A percentile compares a stretch with the other conserved stretches of the same genome.
Evolutionary conservation across 2,329 filamentous ascomycete genomes (phyloP).

Genomic region (Fusarium udum): DNA sequence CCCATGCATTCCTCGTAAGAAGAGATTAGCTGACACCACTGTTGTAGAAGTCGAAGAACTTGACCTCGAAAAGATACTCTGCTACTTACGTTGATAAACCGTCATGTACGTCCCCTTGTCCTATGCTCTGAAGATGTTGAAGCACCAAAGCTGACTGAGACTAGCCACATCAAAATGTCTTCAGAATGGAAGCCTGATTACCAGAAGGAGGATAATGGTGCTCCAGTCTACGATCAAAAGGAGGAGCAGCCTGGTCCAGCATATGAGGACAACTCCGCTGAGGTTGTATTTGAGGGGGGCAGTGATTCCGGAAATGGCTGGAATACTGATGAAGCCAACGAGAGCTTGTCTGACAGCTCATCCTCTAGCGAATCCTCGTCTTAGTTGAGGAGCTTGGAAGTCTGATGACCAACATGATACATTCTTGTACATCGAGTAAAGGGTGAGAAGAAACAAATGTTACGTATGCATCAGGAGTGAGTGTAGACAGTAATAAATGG

Average conservation of each 20-base stretch:
- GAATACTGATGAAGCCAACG: background rate
- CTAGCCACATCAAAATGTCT: background rate
- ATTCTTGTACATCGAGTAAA: background rate
- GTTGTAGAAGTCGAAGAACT: too few relatives aligned
- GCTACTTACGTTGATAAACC: too few relatives aligned
- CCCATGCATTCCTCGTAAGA: too few relatives aligned
- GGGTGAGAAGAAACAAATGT: background rate
- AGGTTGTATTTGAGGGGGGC: background rate
- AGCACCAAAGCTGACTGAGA: background rate
- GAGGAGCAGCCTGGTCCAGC: background rate
- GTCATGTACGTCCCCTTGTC: background rate
- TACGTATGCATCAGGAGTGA: background rate
- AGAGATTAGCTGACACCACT: too few relatives aligned
- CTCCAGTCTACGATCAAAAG: background rate
- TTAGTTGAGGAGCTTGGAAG: background rate
- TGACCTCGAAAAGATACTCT: too few relatives aligned
- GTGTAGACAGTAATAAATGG: background rate
- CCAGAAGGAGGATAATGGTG: background rate
- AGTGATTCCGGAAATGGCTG: background rate
- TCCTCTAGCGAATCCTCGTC: background rate
- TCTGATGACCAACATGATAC: background rate
- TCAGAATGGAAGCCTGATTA: background rate
- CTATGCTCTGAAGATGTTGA: too few relatives aligned
- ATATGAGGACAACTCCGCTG: background rate
- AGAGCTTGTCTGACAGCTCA: background rate